Evolutionary conservation across 164 flowering plant genomes (phyloP), one percentile per base, ranked within the genome.

Genomic region (Stephania cephalantha): DNA sequence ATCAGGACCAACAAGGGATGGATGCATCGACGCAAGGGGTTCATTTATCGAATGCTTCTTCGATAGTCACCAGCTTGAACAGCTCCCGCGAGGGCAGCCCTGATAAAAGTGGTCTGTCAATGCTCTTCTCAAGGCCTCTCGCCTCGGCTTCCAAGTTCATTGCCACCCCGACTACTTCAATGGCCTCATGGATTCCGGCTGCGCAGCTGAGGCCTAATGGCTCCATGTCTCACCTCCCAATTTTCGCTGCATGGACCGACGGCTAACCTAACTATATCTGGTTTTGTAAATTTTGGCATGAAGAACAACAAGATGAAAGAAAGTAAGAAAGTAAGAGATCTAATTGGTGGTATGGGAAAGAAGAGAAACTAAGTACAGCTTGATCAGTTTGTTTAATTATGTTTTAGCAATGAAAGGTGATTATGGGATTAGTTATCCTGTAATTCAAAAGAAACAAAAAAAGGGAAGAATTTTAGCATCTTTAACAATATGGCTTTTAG

Each of bases 201-300:
- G 70, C 82, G 7, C 89, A 83, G 72, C 70, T 80, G 9, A 83
- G 86, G 87, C 86, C 88, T 71, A 79, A 85, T 22, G 79, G 85
- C 66, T 71, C 90, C 75, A 76, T 89, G 82, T 74, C 94, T 76
- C 89, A 91, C 78, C 75, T 93, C 79, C 96, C 98, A 0, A 82
- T 88, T 63, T 93, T 91, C 80, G 90, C 97, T 69, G 88, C 98
- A 52, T 93, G 97, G 94, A 84, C 82, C 65, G 96, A 89, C 75
- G 70, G 87, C 66, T 90, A 77, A 77, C 71, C 9, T 1, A 1
- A 70, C 15, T 42, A 22, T 52, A 13, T 44, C 48, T n/a, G 46
- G 71, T 29, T 17, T 9, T 50, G 72, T 71, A 53, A 68, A 73
- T 71, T 75, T 82, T 85, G 85, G 83, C 84, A 81, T 84, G 90